phyloP scores from a whole-genome alignment of 73 alveolate species.

The Paramecium sexaurelia region DNA sequence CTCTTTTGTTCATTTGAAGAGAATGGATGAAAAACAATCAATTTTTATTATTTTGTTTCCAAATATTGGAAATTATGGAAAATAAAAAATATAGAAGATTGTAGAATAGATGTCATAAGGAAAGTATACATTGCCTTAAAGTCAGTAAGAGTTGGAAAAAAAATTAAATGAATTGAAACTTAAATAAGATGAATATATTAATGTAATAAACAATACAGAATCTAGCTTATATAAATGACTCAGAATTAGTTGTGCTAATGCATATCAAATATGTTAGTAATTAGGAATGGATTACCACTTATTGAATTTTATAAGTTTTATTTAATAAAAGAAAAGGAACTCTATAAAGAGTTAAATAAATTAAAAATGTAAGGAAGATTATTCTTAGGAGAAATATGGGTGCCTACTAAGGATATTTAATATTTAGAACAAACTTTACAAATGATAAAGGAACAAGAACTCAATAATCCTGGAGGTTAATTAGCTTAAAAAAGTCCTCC shows the following conservation, averaged over 20 bases:
- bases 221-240: conserved; percentile 9
- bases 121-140: background rate
- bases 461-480: conserved; percentile 20
- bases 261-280: background rate
- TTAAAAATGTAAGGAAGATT: conserved; percentile 30
- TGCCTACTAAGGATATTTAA: background rate
- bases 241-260: background rate
- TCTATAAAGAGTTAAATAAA: conserved; percentile 6
- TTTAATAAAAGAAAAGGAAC: conserved; percentile 30
- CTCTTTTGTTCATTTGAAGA: background rate
- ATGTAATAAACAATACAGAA: background rate
- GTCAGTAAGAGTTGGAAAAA: background rate
- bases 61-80: background rate
- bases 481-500: background rate
- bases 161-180: background rate
- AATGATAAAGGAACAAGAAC: background rate
- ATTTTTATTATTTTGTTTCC: conserved; percentile 10
- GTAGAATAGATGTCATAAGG: background rate
- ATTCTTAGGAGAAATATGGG: conserved; percentile 43
- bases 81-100: background rate
- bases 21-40: background rate
- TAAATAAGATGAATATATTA: background rate
- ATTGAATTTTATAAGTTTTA: background rate
- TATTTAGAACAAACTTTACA: background rate
- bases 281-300: background rate